Evolutionary conservation across 257 asterid genomes (phyloP).

Genomic region (Henckelia pumila): DNA sequence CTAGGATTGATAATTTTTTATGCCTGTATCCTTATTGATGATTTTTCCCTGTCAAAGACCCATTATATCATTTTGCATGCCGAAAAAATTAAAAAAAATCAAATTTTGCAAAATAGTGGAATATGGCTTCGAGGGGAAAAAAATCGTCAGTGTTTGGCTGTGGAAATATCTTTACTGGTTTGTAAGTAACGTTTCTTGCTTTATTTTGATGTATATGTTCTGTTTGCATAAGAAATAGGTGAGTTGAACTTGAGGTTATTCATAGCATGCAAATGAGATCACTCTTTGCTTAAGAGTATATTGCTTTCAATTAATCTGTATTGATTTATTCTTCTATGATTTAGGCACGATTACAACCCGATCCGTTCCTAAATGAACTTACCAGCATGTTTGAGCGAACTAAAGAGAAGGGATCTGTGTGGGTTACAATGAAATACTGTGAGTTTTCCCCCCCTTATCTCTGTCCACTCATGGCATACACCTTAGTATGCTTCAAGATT

Average conservation of each 20-base stretch:
- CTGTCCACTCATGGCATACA: constrained; percentile 12
- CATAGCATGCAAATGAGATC: not conserved
- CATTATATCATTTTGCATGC: too few relatives aligned
- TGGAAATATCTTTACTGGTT: not conserved
- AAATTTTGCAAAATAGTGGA: not conserved
- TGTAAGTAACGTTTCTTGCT: not conserved
- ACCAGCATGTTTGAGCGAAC: constrained; percentile 76
- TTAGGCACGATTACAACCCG: constrained; percentile 76
- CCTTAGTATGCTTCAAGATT: not conserved
- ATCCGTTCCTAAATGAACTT: constrained; percentile 80
- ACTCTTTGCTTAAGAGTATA: not conserved
- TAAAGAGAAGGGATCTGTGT: constrained; percentile 77
- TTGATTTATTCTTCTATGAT: constrained; percentile 9
- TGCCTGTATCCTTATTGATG: not conserved
- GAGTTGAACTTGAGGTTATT: not conserved
- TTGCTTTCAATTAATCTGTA: constrained; percentile 12
- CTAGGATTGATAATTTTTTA: not conserved
- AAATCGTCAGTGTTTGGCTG: not conserved
- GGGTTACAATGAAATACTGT: constrained; percentile 88
- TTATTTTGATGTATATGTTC: not conserved
- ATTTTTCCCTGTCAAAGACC: too few relatives aligned
- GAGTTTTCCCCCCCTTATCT: constrained; percentile 27
- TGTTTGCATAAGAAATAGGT: constrained; percentile 13
- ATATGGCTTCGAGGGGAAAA: not conserved
- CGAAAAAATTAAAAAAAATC: not conserved